These are phyloP conservation scores for Amanita inopinata DNA, from an alignment of 768 basidiomycete species.

Conservation along the genomic window DNA sequence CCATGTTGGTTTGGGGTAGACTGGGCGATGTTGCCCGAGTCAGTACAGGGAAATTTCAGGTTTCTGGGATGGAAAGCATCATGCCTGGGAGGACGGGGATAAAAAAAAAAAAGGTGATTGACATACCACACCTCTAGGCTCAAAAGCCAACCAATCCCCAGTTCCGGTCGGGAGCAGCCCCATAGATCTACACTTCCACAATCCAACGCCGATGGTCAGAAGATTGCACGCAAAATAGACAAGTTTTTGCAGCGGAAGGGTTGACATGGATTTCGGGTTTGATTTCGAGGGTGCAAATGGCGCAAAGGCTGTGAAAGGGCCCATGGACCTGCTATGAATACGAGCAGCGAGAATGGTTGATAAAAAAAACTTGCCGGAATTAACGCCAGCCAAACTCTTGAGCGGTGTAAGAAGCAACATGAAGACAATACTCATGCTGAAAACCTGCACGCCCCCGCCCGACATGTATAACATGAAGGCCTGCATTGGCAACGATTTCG, in stretches of 20 bases:
- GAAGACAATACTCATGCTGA: conserved; percentile 93
- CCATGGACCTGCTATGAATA: not conserved
- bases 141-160: conserved; percentile 93
- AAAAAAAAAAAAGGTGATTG: not conserved
- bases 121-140: conserved; percentile 65
- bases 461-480: conserved; percentile 99
- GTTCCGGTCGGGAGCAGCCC: conserved; percentile 85
- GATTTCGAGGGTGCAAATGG: conserved; percentile 64
- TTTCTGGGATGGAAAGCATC: not conserved
- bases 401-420: conserved; percentile 86
- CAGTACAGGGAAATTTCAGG: conserved; percentile 5
- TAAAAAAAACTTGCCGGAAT: conserved; percentile 48
- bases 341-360: not conserved
- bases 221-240: conserved; percentile 67
- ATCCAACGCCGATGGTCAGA: conserved; percentile 69
- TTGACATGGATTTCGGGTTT: conserved; percentile 36
- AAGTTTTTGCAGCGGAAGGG: conserved; percentile 61
- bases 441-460: conserved; percentile 90
- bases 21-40: too few species aligned
- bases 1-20: too few species aligned
- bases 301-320: conserved; percentile 52
- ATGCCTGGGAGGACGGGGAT: not conserved
- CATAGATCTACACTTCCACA: conserved; percentile 94
- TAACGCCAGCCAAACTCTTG: conserved; percentile 72
- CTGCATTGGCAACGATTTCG: conserved; percentile 92